Conservation (phyloP, 108 stramenopile species). For the Licmophora abbreviata region DNA sequence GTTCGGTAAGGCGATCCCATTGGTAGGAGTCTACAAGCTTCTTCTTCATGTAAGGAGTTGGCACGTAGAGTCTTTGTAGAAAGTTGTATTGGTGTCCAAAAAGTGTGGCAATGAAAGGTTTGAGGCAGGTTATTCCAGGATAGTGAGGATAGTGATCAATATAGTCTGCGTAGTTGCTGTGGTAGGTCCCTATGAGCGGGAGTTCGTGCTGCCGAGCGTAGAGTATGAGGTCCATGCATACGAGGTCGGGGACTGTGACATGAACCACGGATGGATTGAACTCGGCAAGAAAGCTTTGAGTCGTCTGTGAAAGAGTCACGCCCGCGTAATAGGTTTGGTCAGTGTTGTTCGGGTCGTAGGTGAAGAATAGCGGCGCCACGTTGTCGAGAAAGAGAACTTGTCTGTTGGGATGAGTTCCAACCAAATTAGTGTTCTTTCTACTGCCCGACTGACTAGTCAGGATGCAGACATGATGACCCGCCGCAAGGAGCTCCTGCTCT, state of each 20-base stretch:
- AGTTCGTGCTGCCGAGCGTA: slow-evolving; percentile 34
- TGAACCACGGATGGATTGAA: slow-evolving; percentile 53
- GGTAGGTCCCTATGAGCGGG: slow-evolving; percentile 61
- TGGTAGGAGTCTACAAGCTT: slow-evolving; percentile 25
- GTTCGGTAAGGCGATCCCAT: slow-evolving; percentile 32
- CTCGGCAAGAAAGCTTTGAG: slow-evolving; percentile 20
- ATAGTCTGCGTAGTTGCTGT: slow-evolving; percentile 62
- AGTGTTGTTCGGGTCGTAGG: slow-evolving; percentile 39
- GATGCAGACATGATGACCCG: slow-evolving; percentile 42
- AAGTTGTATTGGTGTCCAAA: slow-evolving; percentile 55
- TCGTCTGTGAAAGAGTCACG: slow-evolving; percentile 19
- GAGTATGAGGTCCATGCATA: slow-evolving; percentile 37
- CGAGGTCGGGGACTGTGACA: slow-evolving; percentile 44
- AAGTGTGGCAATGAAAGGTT: slow-evolving; percentile 31
- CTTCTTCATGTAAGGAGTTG: slow-evolving; percentile 47
- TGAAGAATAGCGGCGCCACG: slow-evolving; percentile 32
- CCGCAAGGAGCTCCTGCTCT: slow-evolving; percentile 47
- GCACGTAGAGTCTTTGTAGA: slow-evolving; percentile 46
- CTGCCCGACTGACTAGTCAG: slow-evolving; percentile 43
- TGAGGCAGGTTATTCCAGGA: slow-evolving; percentile 38
- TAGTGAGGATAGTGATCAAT: slow-evolving; percentile 31
- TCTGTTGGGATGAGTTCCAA: slow-evolving; percentile 40
- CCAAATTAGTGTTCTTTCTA: slow-evolving; percentile 37
- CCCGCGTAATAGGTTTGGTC: slow-evolving; percentile 35
- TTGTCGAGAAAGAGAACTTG: slow-evolving; percentile 50